Evolutionary conservation across 2,329 filamentous ascomycete genomes (phyloP), one percentile per base, ranked within the genome.

Genomic region (Ophiocordyceps camponoti-rufipedis): DNA sequence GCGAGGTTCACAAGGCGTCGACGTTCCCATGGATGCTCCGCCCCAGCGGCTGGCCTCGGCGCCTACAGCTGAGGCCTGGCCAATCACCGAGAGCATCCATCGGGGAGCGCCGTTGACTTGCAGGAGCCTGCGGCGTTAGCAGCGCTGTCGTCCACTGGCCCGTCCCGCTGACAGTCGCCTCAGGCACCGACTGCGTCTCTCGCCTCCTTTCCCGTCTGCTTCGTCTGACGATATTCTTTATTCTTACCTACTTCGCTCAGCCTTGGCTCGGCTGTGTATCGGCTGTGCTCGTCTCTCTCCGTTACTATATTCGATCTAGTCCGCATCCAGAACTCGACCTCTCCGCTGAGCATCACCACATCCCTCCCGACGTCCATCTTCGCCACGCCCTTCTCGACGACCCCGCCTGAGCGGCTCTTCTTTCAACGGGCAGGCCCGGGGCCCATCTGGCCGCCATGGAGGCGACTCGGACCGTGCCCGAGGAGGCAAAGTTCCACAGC

Each of bases 401-500:
- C 12, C 33, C 14, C 33, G 33, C 11, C 14, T 38, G 8, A 16
- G 13, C 33, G 2, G 33, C 11, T 16, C 35, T 18, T 38, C 35
- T 38, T 9, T n/a, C 12, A 39, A 5, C 10, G 35, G 35, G n/a
- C 29, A 12, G 9, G 9, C 29, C 29, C 23, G 13, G 8, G 16
- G 8, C 5, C 7, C 8, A 39, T n/a, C 33, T 38, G 13, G 13
- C 14, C n/a, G 64, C 62, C 56, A 74, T 72, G 63, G 66, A 70
- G 53, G 66, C 70, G 49, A 67, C 64, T 53, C 77, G 80, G 57
- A 80, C 81, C 55, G 69, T 80, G 53, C 75, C 81, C 28, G 82
- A 86, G 29, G 81, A 87, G 63, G 85, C 89, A 71, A 81, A 93
- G 68, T 89, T 93, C 66, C 74, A 93, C 63, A 74, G 63, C 58